phyloP scores from a whole-genome alignment of 352 stramenopile genomes.

The Globisporangium spiculum region DNA sequence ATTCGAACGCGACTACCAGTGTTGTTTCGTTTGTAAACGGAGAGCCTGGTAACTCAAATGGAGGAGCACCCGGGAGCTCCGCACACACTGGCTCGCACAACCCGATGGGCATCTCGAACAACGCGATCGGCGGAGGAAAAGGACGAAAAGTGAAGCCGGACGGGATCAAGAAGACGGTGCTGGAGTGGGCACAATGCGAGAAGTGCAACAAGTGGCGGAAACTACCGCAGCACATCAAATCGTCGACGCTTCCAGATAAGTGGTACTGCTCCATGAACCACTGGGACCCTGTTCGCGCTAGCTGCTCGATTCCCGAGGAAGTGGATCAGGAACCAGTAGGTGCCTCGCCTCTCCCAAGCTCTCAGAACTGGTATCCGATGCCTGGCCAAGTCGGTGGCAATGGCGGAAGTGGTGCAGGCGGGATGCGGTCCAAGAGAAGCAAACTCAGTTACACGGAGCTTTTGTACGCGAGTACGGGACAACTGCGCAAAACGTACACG shows the following conservation, averaged over 20 bases:
- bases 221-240: conserved; percentile 89
- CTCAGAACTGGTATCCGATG: conserved; percentile 61
- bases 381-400: conserved; percentile 36
- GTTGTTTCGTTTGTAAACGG: not conserved
- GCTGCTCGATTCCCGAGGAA: conserved; percentile 72
- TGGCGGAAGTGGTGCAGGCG: conserved; percentile 4
- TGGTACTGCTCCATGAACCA: conserved; percentile 97
- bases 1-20: not conserved
- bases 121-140: conserved; percentile 13
- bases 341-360: conserved; percentile 38
- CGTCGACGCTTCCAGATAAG: conserved; percentile 90
- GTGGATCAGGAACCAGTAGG: conserved; percentile 68
- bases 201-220: conserved; percentile 96
- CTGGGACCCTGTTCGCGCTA: conserved; percentile 85
- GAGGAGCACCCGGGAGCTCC: not conserved
- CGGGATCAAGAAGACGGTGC: conserved; percentile 68
- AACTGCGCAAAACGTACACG: conserved; percentile 82
- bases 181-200: conserved; percentile 97
- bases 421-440: conserved; percentile 43
- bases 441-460: conserved; percentile 85
- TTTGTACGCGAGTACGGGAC: conserved; percentile 74
- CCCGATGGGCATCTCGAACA: not conserved
- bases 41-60: not conserved
- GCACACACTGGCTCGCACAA: not conserved
- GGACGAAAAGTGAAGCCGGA: conserved; percentile 17